Percentiles rank a stretch among this genome's conserved stretches.
These are phyloP conservation scores for Sugiyamaella japonica DNA, from an alignment of 1,139 yeast genomes.

Conservation along the genomic window DNA sequence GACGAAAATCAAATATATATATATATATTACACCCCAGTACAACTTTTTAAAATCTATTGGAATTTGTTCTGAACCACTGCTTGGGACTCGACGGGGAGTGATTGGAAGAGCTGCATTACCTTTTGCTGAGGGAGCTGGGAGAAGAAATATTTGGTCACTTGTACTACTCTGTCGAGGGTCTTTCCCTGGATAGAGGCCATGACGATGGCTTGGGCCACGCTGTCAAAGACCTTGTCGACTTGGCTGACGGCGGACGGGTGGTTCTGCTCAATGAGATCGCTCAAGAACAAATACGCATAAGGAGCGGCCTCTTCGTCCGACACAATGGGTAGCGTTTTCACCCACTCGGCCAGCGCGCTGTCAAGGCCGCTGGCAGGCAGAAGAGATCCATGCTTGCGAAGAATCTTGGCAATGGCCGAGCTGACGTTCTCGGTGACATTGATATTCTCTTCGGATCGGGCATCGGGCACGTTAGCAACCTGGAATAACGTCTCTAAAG, in stretches of 20 bases:
- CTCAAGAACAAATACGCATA: conserved; percentile 75
- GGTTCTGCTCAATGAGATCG: conserved; percentile 69
- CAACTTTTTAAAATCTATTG: conserved; percentile 18
- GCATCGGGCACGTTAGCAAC: conserved; percentile 83
- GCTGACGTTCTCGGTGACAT: conserved; percentile 84
- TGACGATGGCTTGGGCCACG: conserved; percentile 74
- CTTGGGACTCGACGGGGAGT: conserved; percentile 62
- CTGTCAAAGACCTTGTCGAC: conserved; percentile 68
- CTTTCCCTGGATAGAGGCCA: conserved; percentile 66
- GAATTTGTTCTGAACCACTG: conserved; percentile 52
- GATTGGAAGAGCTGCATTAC: conserved; percentile 65
- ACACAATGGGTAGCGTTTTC: conserved; percentile 72
- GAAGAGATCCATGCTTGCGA: conserved; percentile 47
- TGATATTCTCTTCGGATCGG: conserved; percentile 75
- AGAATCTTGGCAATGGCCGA: conserved; percentile 79
- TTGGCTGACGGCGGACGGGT: conserved; percentile 58
- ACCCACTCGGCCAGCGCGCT: conserved; percentile 75
- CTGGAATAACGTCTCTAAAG: conserved; percentile 72
- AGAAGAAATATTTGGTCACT: conserved; percentile 50
- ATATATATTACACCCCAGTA: conserved; percentile 16
- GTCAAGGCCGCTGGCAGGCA: conserved; percentile 58
- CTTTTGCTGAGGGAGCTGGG: conserved; percentile 55
- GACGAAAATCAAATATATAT: conserved; percentile 8
- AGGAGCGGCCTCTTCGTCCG: conserved; percentile 90
- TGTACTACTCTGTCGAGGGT: conserved; percentile 65